These are phyloP conservation scores for Ogataea trehalophila DNA, from an alignment of 805 yeast genomes.

Conservation along the genomic window DNA sequence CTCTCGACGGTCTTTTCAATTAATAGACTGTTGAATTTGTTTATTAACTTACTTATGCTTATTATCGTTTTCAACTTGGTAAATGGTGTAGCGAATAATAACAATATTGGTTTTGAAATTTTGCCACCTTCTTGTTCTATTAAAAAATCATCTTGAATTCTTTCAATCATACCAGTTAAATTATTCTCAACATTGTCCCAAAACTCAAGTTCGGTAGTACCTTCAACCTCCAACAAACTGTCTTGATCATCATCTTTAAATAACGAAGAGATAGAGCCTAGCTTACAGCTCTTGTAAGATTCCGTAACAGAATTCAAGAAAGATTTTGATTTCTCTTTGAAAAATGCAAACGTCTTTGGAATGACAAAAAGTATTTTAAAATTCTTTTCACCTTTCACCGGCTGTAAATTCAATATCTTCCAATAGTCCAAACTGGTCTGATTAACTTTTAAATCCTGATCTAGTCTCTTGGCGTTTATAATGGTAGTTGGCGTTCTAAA, in stretches of 20 bases:
- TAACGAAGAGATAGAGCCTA: conserved; percentile 35
- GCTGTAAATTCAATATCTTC: conserved; percentile 55
- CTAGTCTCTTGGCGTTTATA: conserved; percentile 31
- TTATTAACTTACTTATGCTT: conserved; percentile 41
- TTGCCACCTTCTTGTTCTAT: conserved; percentile 4
- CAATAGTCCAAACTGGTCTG: conserved; percentile 47
- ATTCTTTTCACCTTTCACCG: conserved; percentile 44
- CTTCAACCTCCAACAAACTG: conserved; percentile 22
- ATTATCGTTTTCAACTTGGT: conserved; percentile 40
- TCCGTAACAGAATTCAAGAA: conserved; percentile 40
- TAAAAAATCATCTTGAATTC: conserved; percentile 11
- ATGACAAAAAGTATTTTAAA: conserved; percentile 46
- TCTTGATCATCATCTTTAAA: conserved; percentile 2
- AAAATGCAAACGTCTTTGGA: conserved; percentile 23
- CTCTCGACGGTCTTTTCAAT: conserved; percentile 12
- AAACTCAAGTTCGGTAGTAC: conserved; percentile 18
- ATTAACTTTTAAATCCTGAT: conserved; percentile 40
- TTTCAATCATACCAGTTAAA: conserved; percentile 8
- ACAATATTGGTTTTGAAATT: conserved; percentile 35
- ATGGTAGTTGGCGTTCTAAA: conserved; percentile 34
- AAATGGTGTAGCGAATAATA: conserved; percentile 46
- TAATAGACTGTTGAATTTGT: conserved; percentile 39
- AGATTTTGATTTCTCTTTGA: conserved; percentile 24
- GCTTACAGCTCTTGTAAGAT: conserved; percentile 42
- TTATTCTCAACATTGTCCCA: conserved; percentile 22